Percentiles rank a stretch among this genome's conserved stretches.
phyloP scores from a whole-genome alignment of 495 filamentous ascomycete species.

The Peziza echinospora region DNA sequence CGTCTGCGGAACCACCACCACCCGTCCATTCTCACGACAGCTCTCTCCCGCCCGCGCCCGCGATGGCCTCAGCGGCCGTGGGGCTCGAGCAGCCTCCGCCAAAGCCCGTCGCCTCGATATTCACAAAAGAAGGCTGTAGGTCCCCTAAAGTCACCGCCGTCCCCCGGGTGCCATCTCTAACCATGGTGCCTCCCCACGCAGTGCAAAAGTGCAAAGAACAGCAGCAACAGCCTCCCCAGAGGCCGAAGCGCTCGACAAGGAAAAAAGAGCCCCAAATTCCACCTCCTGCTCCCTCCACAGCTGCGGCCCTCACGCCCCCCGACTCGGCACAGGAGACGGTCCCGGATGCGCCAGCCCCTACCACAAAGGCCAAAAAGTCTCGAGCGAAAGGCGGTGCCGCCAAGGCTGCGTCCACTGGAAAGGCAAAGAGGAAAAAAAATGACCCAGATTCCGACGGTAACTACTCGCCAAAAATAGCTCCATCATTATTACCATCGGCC shows the following conservation, averaged over 20 bases:
- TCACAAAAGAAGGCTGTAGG: neutral
- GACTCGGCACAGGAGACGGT: neutral
- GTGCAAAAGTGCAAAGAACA: neutral
- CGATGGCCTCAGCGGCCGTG: neutral
- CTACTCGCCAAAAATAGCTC: neutral
- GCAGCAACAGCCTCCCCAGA: neutral
- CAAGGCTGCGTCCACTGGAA: neutral
- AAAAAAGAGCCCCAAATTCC: neutral
- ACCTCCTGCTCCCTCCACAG: neutral
- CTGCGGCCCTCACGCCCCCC: neutral
- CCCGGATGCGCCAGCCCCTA: neutral
- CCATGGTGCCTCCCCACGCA: too few species aligned
- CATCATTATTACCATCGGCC: neutral
- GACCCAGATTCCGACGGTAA: neutral
- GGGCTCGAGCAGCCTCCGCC: too few species aligned
- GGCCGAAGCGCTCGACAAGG: neutral
- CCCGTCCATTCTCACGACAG: too few species aligned
- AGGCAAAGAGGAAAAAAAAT: neutral
- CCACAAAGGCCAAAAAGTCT: too few species aligned
- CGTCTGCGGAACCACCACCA: too few species aligned
- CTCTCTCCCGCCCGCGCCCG: neutral
- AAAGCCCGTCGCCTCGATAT: neutral
- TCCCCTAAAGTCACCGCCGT: too few species aligned
- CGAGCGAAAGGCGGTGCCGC: too few species aligned
- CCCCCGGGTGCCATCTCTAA: too few species aligned